These are phyloP conservation scores for Starmerella bombi DNA, from an alignment of 805 yeast genomes.

Conservation along the genomic window DNA sequence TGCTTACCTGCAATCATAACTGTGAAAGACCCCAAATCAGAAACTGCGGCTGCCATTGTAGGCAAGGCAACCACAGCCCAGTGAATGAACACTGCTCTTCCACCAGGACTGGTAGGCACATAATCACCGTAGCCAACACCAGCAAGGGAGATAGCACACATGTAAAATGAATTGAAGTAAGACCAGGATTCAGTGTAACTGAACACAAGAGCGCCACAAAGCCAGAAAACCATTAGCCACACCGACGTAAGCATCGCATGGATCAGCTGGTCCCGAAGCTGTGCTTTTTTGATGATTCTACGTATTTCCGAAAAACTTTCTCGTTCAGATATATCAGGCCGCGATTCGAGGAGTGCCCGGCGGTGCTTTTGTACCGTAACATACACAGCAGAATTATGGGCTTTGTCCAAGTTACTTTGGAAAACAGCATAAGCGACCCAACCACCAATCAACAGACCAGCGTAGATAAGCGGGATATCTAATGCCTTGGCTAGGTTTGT, in stretches of 20 bases:
- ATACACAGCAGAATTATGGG: constrained; percentile 3
- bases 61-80: constrained; percentile 84
- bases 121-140: constrained; percentile 81
- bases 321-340: constrained; percentile 24
- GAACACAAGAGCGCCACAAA: constrained; percentile 60
- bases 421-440: constrained; percentile 36
- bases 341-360: background rate
- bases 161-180: constrained; percentile 60
- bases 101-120: constrained; percentile 49
- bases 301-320: constrained; percentile 48
- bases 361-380: constrained; percentile 6
- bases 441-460: constrained; percentile 64
- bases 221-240: constrained; percentile 46
- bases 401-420: constrained; percentile 6
- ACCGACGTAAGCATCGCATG: constrained; percentile 32
- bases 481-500: constrained; percentile 44
- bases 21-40: constrained; percentile 11
- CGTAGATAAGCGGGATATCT: constrained; percentile 47
- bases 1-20: background rate
- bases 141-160: constrained; percentile 57
- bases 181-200: constrained; percentile 44
- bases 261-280: constrained; percentile 3
- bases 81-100: constrained; percentile 56
- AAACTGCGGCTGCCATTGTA: constrained; percentile 45
- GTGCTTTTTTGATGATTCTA: constrained; percentile 29